A percentile compares a stretch with the other conserved stretches of the same genome.
Evolutionary conservation across 2,329 filamentous ascomycete species (phyloP).

Genomic region (Epicoccum nigrum): DNA sequence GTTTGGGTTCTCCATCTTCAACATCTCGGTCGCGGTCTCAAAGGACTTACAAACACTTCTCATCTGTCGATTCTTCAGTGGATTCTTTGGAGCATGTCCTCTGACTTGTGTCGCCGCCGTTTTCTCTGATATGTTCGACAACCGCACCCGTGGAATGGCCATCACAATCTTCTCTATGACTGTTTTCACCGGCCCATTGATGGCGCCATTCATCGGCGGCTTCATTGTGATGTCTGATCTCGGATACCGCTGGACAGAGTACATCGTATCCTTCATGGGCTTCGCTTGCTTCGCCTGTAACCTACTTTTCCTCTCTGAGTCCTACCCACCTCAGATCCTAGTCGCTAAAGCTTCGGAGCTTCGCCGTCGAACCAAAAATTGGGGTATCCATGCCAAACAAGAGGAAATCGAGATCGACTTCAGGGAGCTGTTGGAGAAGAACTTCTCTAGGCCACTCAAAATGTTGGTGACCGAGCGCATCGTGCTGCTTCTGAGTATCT

Average conservation of each 20-base stretch:
- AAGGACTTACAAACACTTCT: slow-evolving; percentile 61
- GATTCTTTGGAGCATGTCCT: slow-evolving; percentile 61
- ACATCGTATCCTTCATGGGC: slow-evolving; percentile 63
- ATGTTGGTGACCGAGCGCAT: slow-evolving; percentile 58
- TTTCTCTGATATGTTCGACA: slow-evolving; percentile 62
- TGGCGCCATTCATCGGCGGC: slow-evolving; percentile 62
- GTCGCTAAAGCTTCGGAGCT: slow-evolving; percentile 61
- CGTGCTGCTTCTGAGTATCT: slow-evolving; percentile 48
- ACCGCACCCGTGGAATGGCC: slow-evolving; percentile 47
- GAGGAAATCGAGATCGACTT: slow-evolving; percentile 61
- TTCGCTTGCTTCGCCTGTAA: slow-evolving; percentile 57
- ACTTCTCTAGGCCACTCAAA: slow-evolving; percentile 57
- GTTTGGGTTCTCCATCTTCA: slow-evolving; percentile 60
- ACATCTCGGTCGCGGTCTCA: slow-evolving; percentile 55
- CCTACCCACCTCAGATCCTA: slow-evolving; percentile 64
- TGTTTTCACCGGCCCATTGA: slow-evolving; percentile 58
- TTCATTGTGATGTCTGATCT: slow-evolving; percentile 59
- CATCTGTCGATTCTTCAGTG: slow-evolving; percentile 60
- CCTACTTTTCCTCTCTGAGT: slow-evolving; percentile 62
- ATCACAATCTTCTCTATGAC: slow-evolving; percentile 56
- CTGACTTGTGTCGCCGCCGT: slow-evolving; percentile 60
- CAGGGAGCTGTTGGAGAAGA: slow-evolving; percentile 58
- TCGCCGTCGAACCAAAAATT: slow-evolving; percentile 62
- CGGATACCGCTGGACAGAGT: slow-evolving; percentile 63
- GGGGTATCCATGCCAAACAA: slow-evolving; percentile 66